Evolutionary conservation across 1,139 yeast genomes (phyloP).

Genomic region (Magnusiomyces clavatus): DNA sequence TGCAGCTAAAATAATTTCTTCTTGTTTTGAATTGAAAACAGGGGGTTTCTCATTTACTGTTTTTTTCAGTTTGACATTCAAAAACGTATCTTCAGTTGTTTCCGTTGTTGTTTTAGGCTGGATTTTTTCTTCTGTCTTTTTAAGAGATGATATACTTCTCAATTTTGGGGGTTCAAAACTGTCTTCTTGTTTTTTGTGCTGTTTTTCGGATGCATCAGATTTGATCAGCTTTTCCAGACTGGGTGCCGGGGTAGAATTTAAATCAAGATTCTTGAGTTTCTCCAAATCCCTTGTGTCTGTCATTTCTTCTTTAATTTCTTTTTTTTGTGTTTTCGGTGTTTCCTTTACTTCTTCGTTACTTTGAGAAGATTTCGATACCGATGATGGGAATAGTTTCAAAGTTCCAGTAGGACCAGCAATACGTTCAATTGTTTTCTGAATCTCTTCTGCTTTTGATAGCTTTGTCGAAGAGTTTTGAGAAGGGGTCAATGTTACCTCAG

Average conservation of each 20-base stretch:
- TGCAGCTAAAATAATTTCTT: not conserved
- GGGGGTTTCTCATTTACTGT: not conserved
- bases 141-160: not conserved
- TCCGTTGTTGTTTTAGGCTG: not conserved
- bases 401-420: conserved; percentile 20
- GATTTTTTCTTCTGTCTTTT: not conserved
- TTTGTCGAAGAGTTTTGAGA: not conserved
- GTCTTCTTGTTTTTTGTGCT: not conserved
- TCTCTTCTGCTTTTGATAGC: conserved; percentile 19
- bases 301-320: not conserved
- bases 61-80: conserved; percentile 1
- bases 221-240: too few species aligned
- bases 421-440: conserved; percentile 18
- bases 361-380: too few species aligned
- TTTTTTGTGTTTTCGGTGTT: not conserved
- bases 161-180: not conserved
- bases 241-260: too few species aligned
- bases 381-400: conserved; percentile 10
- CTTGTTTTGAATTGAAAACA: not conserved
- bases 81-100: not conserved
- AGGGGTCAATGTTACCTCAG: not conserved
- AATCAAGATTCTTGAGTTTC: too few species aligned
- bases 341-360: not conserved
- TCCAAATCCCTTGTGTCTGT: too few species aligned
- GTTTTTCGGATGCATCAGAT: not conserved